Conservation (phyloP, 1,284 basidiomycete species). For the Exsudoporus floridanus region DNA sequence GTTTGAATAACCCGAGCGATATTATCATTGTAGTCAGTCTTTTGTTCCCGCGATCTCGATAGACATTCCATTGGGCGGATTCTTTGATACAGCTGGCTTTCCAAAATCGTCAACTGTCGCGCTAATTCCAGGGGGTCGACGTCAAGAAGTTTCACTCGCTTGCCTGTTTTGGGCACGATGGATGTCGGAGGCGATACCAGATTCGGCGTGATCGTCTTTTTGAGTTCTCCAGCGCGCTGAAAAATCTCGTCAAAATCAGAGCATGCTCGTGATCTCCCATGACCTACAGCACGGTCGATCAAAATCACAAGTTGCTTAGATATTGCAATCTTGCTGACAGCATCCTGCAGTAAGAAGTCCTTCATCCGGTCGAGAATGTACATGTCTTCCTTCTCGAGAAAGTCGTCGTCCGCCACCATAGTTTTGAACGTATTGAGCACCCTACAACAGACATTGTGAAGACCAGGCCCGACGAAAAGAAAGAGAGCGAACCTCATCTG, state of each 20-base stretch:
- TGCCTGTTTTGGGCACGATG: constrained; percentile 71
- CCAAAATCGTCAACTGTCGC: constrained; percentile 92
- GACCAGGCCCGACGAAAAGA: background rate
- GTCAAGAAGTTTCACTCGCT: constrained; percentile 83
- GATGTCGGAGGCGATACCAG: constrained; percentile 66
- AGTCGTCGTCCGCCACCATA: constrained; percentile 78
- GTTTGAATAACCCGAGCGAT: constrained; percentile 91
- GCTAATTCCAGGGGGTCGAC: constrained; percentile 91
- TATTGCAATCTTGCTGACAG: constrained; percentile 61
- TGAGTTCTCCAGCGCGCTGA: constrained; percentile 57
- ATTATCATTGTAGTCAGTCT: constrained; percentile 72
- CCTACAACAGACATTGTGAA: constrained; percentile 40
- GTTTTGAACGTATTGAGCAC: constrained; percentile 83
- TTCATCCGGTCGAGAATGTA: constrained; percentile 78
- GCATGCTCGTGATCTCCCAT: constrained; percentile 6
- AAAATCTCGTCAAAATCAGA: constrained; percentile 22
- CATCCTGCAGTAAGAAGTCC: constrained; percentile 70
- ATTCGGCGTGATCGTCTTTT: constrained; percentile 51
- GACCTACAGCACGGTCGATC: constrained; percentile 75
- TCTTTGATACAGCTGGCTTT: constrained; percentile 83
- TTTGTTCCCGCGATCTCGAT: constrained; percentile 74
- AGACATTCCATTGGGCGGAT: constrained; percentile 93
- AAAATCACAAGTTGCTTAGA: constrained; percentile 71
- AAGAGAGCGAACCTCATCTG: constrained; percentile 69
- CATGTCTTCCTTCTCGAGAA: constrained; percentile 79